Base-by-base conservation (phyloP, 768 basidiomycete species). In the Jaapia argillacea region DNA sequence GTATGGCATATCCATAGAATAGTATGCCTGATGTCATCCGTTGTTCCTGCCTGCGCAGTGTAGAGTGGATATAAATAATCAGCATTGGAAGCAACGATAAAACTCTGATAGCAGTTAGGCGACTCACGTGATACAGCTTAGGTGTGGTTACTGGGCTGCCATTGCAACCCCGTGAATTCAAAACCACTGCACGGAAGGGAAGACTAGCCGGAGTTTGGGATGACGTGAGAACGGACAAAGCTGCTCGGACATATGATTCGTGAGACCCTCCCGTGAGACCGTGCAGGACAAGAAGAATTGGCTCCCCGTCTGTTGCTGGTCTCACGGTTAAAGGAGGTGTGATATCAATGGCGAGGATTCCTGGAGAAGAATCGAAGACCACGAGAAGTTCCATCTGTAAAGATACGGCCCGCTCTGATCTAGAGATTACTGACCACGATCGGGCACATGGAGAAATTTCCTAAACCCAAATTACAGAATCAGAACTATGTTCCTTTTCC, bases 231-330 rank as follows among this genome's bases (percentile, higher is more conserved):
- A 21, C 41, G 5, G 48, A 49, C 12, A 49, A 41, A 28, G 46
- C 46, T 10, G 53, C 49, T 14, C 53, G 51, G 26, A 56, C 50
- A 31, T 56, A 56, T 18, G 48, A 24, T 40, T 54, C 55, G 40
- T 56, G 47, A 1, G 55, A 56, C 35, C 55, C 55, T 2, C 55
- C 55, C 5, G 53, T 54, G 25, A 56, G 48, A n/a, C 55, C 55
- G 46, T 56, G 55, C 6, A 49, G 36, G 23, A 56, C 51, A 21
- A 52, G 28, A 10, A 56, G 27, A 7, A 56, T 44, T 33, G 42
- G 40, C 23, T 55, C 54, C 4, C 24, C 40, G 12, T 18, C 10
- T 6, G 40, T 14, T 10, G 41, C 40, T 3, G 55, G 51, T 5
- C 40, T 40, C 13, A n/a, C 37, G n/a, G 42, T 20, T 22, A 49